phyloP scores from a whole-genome alignment of 768 basidiomycete species.

The Austroboletus eburneus region DNA sequence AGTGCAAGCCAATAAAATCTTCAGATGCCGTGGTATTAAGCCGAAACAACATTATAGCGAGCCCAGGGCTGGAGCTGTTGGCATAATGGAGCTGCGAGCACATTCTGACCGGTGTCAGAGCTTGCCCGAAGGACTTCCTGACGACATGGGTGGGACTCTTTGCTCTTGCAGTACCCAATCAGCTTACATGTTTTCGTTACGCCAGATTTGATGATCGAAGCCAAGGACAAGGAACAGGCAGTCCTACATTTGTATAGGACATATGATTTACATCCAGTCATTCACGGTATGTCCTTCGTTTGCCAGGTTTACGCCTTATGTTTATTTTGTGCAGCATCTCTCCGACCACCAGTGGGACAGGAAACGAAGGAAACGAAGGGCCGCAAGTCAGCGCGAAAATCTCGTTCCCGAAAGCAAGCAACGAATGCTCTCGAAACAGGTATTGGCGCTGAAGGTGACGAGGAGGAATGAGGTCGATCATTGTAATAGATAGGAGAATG shows the following conservation, averaged over 20 bases:
- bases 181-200: not conserved
- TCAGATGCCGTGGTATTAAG: conserved; percentile 68
- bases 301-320: not conserved
- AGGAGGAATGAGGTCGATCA: not conserved
- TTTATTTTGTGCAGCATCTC: conserved; percentile 20
- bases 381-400: conserved; percentile 33
- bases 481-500: too few species aligned
- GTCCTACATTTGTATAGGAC: conserved; percentile 81
- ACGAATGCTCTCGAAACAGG: conserved; percentile 3
- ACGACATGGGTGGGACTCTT: conserved; percentile 53
- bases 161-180: not conserved
- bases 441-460: conserved; percentile 1
- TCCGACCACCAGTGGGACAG: conserved; percentile 40
- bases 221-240: conserved; percentile 92
- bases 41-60: conserved; percentile 94
- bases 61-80: conserved; percentile 78
- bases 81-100: conserved; percentile 80
- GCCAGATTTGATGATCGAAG: conserved; percentile 87
- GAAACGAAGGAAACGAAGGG: conserved; percentile 43
- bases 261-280: conserved; percentile 66
- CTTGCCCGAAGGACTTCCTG: conserved; percentile 60
- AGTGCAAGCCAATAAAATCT: conserved; percentile 69
- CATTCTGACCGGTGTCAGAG: conserved; percentile 79
- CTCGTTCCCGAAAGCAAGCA: conserved; percentile 24
- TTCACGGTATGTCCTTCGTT: conserved; percentile 40